Conservation (phyloP, 768 basidiomycete species). For the Cyclocybe aegerita region DNA sequence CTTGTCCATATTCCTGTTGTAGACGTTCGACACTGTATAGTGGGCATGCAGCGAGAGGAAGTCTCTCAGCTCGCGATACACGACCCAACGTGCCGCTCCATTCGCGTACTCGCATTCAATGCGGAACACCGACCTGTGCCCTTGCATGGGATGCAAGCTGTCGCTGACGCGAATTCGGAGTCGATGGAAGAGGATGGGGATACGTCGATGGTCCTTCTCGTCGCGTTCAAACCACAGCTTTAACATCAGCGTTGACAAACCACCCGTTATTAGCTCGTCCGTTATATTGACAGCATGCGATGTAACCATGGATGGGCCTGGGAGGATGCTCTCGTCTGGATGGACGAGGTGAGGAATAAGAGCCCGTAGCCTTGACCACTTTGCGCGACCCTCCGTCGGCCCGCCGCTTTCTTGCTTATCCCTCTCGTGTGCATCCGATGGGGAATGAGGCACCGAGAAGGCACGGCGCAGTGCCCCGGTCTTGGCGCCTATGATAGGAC, state of each 20-base stretch:
- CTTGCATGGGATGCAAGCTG: conserved; percentile 78
- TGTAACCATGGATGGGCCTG: conserved; percentile 49
- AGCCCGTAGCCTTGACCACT: conserved; percentile 67
- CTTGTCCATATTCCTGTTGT: conserved; percentile 67
- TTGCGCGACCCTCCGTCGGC: conserved; percentile 27
- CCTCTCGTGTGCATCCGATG: conserved; percentile 13
- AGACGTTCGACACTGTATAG: conserved; percentile 82
- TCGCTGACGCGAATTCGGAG: conserved; percentile 84
- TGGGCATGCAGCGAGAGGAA: conserved; percentile 89
- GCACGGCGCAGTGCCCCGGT: conserved; percentile 25
- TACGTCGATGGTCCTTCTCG: conserved; percentile 77
- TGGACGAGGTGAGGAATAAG: conserved; percentile 57
- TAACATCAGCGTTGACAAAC: conserved; percentile 76
- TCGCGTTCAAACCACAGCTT: conserved; percentile 86
- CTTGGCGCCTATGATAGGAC: conserved; percentile 8
- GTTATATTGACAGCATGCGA: conserved; percentile 67
- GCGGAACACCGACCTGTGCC: conserved; percentile 77
- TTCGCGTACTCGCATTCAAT: conserved; percentile 98
- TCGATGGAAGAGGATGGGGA: conserved; percentile 78
- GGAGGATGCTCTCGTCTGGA: conserved; percentile 28
- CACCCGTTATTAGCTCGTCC: conserved; percentile 80
- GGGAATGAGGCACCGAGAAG: conserved; percentile 31
- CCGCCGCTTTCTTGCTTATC: conserved; percentile 16
- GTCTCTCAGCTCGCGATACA: conserved; percentile 92
- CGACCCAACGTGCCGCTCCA: conserved; percentile 88